phyloP scores from a whole-genome alignment of 305 asterid genomes.

The Withania somnifera region DNA sequence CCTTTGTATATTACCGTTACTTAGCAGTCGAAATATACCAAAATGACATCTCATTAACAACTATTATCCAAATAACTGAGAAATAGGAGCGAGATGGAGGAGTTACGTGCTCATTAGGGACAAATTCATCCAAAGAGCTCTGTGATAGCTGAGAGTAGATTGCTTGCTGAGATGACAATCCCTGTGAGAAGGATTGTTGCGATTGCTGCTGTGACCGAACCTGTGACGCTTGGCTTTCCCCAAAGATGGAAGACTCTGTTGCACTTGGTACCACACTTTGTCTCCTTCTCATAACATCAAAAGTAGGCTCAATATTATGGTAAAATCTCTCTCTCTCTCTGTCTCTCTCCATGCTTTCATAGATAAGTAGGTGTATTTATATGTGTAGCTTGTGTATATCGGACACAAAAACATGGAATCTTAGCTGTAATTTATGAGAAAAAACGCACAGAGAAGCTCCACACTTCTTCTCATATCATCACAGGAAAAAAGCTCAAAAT shows the following conservation, averaged over 20 bases:
- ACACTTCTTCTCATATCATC: neutral
- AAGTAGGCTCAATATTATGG: conserved; percentile 6
- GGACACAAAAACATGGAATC: neutral
- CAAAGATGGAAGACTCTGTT: conserved; percentile 43
- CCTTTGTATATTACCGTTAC: neutral
- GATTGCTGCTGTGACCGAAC: conserved; percentile 47
- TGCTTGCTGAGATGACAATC: conserved; percentile 75
- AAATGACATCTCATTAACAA: neutral
- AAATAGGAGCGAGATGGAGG: neutral
- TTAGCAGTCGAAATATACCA: neutral
- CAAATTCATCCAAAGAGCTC: conserved; percentile 62
- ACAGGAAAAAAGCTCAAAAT: neutral
- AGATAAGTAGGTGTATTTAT: neutral
- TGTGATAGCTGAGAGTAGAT: conserved; percentile 77
- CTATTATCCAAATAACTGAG: neutral
- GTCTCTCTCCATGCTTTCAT: neutral
- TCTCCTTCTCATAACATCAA: conserved; percentile 40
- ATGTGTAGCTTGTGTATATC: neutral
- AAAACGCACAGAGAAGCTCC: neutral
- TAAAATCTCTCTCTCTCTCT: neutral
- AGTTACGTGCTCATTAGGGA: conserved; percentile 47
- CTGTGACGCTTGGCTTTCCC: conserved; percentile 47
- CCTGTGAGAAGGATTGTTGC: conserved; percentile 72
- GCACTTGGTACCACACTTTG: conserved; percentile 28
- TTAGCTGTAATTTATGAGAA: neutral